Percentiles rank a stretch among this genome's conserved stretches.
These are phyloP conservation scores for Tinospora cordifolia DNA, from an alignment of 164 flowering plant genomes.

Conservation along the genomic window DNA sequence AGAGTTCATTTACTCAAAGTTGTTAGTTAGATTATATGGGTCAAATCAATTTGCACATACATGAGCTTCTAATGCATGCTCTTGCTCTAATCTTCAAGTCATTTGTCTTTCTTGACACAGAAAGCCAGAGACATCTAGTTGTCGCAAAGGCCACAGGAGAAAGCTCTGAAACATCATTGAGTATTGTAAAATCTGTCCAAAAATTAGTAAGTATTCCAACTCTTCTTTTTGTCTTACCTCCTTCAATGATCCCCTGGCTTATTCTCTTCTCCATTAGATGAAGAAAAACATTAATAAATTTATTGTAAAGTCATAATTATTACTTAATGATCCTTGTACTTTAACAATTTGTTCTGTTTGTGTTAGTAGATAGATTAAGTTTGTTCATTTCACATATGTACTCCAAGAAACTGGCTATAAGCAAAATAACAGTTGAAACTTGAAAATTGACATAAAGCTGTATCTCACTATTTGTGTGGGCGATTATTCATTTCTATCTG, in stretches of 20 bases:
- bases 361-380: neutral
- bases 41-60: neutral
- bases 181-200: conserved; percentile 62
- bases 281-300: neutral
- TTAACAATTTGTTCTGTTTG: neutral
- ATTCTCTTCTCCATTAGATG: neutral
- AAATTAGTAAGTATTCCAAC: conserved; percentile 47
- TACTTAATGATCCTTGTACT: neutral
- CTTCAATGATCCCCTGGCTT: neutral
- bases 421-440: neutral
- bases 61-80: neutral
- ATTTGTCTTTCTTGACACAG: conserved; percentile 27
- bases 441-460: neutral
- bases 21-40: no score
- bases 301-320: neutral
- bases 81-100: neutral
- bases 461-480: neutral
- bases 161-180: conserved; percentile 54
- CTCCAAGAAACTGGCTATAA: no score
- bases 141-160: conserved; percentile 65
- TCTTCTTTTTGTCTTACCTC: neutral
- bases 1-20: neutral
- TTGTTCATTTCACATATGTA: neutral
- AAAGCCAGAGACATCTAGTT: conserved; percentile 26
- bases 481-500: neutral